Evolutionary conservation across 768 basidiomycete species (phyloP).

Genomic region (Kwoniella sp.): DNA sequence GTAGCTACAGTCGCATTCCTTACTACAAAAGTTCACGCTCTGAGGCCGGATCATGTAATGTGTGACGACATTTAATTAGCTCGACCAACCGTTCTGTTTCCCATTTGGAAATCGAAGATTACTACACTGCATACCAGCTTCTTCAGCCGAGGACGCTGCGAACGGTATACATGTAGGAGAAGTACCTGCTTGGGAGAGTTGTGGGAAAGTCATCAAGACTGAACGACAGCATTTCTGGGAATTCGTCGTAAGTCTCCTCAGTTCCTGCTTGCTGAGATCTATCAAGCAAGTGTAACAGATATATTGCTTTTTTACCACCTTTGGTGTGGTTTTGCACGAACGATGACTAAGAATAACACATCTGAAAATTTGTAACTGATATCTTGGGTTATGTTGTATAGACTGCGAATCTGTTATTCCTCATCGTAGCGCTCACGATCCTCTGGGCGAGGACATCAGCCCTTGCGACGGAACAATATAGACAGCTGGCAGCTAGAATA

Average conservation of each 20-base stretch:
- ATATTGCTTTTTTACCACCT: too few relatives aligned
- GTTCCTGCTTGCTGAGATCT: not conserved
- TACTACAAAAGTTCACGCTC: too few relatives aligned
- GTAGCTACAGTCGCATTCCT: too few relatives aligned
- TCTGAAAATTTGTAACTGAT: too few relatives aligned
- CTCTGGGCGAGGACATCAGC: slow-evolving; percentile 70
- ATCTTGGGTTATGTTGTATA: too few relatives aligned
- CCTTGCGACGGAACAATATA: slow-evolving; percentile 72
- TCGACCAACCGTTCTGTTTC: slow-evolving; percentile 85
- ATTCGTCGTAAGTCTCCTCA: slow-evolving; percentile 71
- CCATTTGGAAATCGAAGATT: slow-evolving; percentile 93
- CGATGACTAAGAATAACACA: too few relatives aligned
- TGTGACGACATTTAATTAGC: slow-evolving; percentile 58
- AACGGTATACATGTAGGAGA: slow-evolving; percentile 48
- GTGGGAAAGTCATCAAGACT: slow-evolving; percentile 76
- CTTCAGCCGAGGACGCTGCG: slow-evolving; percentile 25
- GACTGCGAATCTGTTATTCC: slow-evolving; percentile 69
- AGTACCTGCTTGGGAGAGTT: slow-evolving; percentile 86
- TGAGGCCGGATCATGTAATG: too few relatives aligned
- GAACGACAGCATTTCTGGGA: slow-evolving; percentile 89
- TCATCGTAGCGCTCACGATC: slow-evolving; percentile 65
- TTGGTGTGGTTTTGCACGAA: too few relatives aligned
- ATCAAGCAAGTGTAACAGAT: too few relatives aligned
- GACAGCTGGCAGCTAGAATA: slow-evolving; percentile 82
- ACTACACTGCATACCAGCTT: slow-evolving; percentile 69